phyloP scores from a whole-genome alignment of 345 rosid species.

The Murraya paniculata region DNA sequence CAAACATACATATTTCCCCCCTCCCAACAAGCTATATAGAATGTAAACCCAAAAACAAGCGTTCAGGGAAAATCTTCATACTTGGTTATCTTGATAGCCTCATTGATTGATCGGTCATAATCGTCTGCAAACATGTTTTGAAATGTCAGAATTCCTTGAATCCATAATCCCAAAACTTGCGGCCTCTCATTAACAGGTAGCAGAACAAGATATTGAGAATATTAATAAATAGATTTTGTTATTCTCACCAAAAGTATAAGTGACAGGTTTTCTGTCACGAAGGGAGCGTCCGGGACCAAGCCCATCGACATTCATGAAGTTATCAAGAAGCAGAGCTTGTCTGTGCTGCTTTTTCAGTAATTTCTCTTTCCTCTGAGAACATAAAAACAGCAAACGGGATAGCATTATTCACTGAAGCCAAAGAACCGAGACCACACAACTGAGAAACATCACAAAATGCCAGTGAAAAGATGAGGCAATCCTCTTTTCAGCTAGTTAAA shows the following conservation, averaged over 20 bases:
- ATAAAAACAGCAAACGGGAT: constrained; percentile 11
- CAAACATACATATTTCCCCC: neutral
- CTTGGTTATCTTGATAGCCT: constrained; percentile 97
- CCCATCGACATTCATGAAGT: constrained; percentile 62
- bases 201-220: neutral
- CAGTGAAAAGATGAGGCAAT: neutral
- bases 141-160: neutral
- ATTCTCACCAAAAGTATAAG: constrained; percentile 85
- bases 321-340: constrained; percentile 85
- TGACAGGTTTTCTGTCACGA: constrained; percentile 94
- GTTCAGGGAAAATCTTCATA: constrained; percentile 30
- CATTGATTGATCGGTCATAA: constrained; percentile 94
- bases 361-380: constrained; percentile 73
- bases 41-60: neutral
- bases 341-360: constrained; percentile 90
- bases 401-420: neutral
- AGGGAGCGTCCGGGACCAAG: constrained; percentile 82
- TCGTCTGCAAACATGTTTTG: constrained; percentile 70
- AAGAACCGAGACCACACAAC: neutral
- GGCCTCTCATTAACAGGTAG: neutral
- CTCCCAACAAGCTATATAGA: neutral
- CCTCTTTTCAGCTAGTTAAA: neutral
- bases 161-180: neutral
- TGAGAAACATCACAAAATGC: neutral
- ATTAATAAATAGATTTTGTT: neutral